Evolutionary conservation across 768 basidiomycete species (phyloP).

Genomic region (Gymnopilus junonius): DNA sequence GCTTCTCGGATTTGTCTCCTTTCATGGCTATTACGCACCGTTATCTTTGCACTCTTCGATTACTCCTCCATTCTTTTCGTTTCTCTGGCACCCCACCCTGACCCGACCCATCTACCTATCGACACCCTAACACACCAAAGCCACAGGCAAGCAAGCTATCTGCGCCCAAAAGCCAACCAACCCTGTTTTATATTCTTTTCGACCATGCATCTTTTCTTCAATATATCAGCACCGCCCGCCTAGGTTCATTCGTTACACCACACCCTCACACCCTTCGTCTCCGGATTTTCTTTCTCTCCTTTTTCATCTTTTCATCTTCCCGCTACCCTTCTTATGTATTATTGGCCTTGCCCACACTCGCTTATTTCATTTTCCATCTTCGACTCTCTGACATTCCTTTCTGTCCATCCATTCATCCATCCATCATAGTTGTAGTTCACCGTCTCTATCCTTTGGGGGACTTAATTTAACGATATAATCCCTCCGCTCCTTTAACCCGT

Average conservation of each 20-base stretch:
- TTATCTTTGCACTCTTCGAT: constrained; percentile 1
- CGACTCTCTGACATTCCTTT: constrained; percentile 12
- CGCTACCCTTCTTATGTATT: constrained; percentile 24
- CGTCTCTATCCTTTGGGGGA: constrained; percentile 21
- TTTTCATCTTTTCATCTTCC: constrained; percentile 5
- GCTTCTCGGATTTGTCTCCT: constrained; percentile 1
- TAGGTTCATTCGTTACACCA: not conserved
- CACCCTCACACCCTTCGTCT: not conserved
- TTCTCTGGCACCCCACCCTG: not conserved
- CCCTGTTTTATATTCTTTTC: constrained; percentile 2
- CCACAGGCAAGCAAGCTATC: not conserved
- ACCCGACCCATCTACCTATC: not conserved
- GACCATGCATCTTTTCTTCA: constrained; percentile 7
- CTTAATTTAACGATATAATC: constrained; percentile 14
- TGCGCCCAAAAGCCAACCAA: constrained; percentile 5
- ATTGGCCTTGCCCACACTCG: constrained; percentile 23
- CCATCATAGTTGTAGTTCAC: constrained; percentile 19
- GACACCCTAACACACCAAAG: not conserved
- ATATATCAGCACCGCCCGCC: constrained; percentile 8
- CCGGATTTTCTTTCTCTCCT: not conserved
- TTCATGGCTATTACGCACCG: not conserved
- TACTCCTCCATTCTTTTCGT: not conserved
- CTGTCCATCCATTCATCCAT: constrained; percentile 12
- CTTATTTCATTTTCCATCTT: constrained; percentile 17
- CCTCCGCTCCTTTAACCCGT: constrained; percentile 18